phyloP scores from a whole-genome alignment of 179 eudicot species.

The Camellia oleifera region DNA sequence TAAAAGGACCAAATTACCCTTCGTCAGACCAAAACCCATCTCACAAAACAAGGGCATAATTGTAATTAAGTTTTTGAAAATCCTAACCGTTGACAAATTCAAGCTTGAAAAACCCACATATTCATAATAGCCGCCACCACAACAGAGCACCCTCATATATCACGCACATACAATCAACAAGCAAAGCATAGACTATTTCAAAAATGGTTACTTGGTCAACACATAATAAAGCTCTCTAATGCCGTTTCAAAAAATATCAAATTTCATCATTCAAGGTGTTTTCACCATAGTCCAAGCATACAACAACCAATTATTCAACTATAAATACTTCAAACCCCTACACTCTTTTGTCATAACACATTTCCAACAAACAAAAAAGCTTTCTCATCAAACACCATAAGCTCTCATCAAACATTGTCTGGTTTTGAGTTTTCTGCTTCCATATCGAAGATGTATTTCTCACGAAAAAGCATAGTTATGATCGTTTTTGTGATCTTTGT shows the following conservation, averaged over 20 bases:
- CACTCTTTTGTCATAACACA: neutral
- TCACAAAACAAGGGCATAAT: neutral
- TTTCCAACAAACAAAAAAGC: neutral
- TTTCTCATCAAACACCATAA: neutral
- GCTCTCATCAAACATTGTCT: neutral
- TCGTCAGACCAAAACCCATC: neutral
- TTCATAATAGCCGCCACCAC: neutral
- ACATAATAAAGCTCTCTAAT: neutral
- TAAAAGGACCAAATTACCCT: neutral
- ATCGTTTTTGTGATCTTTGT: neutral
- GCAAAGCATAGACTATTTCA: neutral
- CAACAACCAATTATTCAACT: neutral
- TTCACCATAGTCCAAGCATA: neutral
- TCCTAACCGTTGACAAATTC: neutral
- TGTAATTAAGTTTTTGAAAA: neutral
- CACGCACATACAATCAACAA: neutral
- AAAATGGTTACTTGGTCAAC: constrained; percentile 3
- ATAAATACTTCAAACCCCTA: neutral
- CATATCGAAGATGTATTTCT: neutral
- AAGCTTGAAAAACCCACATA: neutral
- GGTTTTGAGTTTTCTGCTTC: neutral
- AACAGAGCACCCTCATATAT: neutral
- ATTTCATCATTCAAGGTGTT: neutral
- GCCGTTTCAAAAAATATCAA: neutral
- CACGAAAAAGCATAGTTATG: neutral